Evolutionary conservation across 306 rosid species (phyloP).

Genomic region (Castanospermum australe): DNA sequence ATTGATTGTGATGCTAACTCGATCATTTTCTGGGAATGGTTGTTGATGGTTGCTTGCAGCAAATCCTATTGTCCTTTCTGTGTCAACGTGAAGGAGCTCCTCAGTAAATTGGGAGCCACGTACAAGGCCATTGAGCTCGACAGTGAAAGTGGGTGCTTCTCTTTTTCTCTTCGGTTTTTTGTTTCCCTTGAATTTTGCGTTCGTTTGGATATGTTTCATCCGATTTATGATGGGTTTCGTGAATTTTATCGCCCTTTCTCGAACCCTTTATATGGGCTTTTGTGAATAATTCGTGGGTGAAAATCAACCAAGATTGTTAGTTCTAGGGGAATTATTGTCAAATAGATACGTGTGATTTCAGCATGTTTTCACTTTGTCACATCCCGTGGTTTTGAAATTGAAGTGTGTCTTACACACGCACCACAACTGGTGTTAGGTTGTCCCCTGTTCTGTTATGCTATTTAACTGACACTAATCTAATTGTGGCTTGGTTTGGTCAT

Average conservation of each 20-base stretch:
- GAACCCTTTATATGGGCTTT: background rate
- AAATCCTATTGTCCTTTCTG: constrained; percentile 72
- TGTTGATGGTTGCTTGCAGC: constrained; percentile 39
- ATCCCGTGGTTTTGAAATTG: background rate
- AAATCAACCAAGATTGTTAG: background rate
- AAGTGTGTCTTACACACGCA: background rate
- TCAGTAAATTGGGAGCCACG: constrained; percentile 44
- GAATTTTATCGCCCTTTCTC: background rate
- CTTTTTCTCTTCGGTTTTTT: background rate
- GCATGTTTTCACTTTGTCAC: background rate
- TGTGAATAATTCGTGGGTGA: background rate
- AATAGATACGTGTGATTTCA: background rate
- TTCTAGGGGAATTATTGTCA: background rate
- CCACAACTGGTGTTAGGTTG: too few species aligned
- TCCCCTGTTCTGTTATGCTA: background rate
- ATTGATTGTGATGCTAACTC: background rate
- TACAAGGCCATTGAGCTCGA: constrained; percentile 64
- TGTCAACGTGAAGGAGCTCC: constrained; percentile 54
- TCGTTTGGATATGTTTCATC: background rate
- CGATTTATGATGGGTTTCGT: background rate
- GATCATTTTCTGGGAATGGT: background rate
- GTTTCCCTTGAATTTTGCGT: background rate
- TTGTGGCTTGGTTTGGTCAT: background rate
- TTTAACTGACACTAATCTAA: background rate
- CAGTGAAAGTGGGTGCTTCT: constrained; percentile 46